A percentile compares a stretch with the other conserved stretches of the same genome.
These are phyloP conservation scores for Fusarium sambucinum DNA, from an alignment of 2,329 filamentous ascomycete genomes.

Conservation along the genomic window DNA sequence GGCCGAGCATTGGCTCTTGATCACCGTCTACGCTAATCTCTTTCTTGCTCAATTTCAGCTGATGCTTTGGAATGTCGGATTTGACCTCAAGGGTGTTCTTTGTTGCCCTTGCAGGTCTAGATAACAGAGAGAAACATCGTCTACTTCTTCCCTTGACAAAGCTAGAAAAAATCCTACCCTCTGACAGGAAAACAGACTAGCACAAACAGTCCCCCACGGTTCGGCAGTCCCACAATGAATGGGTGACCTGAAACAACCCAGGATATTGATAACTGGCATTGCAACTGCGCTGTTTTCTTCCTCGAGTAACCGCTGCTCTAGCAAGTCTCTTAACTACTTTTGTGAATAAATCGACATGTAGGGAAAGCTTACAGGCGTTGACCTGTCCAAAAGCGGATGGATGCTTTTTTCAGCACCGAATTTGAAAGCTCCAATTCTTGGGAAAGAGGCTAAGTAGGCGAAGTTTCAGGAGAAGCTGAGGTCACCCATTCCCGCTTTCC, in stretches of 20 bases:
- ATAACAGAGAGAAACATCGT: background rate
- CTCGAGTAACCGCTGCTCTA: constrained; percentile 29
- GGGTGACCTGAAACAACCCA: constrained; percentile 47
- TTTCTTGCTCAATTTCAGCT: constrained; percentile 9
- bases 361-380: background rate
- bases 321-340: constrained; percentile 18
- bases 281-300: constrained; percentile 25
- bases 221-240: constrained; percentile 41
- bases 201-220: constrained; percentile 28
- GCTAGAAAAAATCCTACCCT: background rate
- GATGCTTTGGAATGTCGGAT: constrained; percentile 20
- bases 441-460: constrained; percentile 15
- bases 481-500: constrained; percentile 14
- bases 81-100: background rate
- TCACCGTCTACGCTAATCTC: background rate
- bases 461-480: constrained; percentile 38
- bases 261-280: constrained; percentile 36
- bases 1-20: constrained; percentile 8
- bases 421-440: constrained; percentile 1
- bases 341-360: background rate
- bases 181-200: constrained; percentile 23
- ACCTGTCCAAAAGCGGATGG: constrained; percentile 1
- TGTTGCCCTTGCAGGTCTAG: constrained; percentile 25
- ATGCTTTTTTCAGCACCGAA: constrained; percentile 9
- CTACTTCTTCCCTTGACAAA: constrained; percentile 10